Evolutionary conservation across 768 basidiomycete species (phyloP).

Genomic region (Lenzites betulinus): DNA sequence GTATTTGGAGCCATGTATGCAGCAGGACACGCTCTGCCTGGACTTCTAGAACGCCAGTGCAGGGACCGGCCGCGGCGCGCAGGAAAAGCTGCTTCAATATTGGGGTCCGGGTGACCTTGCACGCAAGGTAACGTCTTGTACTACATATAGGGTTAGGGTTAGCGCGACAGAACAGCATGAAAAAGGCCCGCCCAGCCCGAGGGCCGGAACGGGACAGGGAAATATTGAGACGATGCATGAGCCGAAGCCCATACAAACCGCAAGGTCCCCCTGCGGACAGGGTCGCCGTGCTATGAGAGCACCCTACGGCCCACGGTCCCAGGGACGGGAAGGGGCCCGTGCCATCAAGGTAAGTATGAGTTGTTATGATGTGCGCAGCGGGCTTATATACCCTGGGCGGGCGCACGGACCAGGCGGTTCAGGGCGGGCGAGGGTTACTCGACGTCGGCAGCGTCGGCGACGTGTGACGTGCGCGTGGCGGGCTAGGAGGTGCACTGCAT

Average conservation of each 20-base stretch:
- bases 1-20: too few species aligned
- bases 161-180: constrained; percentile 6
- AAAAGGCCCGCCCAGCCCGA: constrained; percentile 52
- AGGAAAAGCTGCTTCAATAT: too few species aligned
- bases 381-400: constrained; percentile 1
- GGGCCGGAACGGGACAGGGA: constrained; percentile 50
- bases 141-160: not conserved
- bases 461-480: not conserved
- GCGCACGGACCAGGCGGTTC: constrained; percentile 26
- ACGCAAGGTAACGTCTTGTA: not conserved
- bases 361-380: constrained; percentile 1
- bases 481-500: not conserved
- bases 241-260: constrained; percentile 51
- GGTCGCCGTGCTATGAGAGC: constrained; percentile 56
- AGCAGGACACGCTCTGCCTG: too few species aligned
- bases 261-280: constrained; percentile 48
- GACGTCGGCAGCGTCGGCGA: not conserved
- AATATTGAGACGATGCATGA: constrained; percentile 50
- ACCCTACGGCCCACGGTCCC: constrained; percentile 39
- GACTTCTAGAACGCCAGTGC: too few species aligned
- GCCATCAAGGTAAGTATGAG: constrained; percentile 41
- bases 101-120: not conserved
- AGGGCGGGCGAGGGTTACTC: constrained; percentile 4
- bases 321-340: constrained; percentile 39
- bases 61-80: too few species aligned